A percentile compares a stretch with the other conserved stretches of the same genome.
These are phyloP conservation scores for Phragmites australis DNA, from an alignment of 176 grass and related monocot genomes.

Conservation along the genomic window DNA sequence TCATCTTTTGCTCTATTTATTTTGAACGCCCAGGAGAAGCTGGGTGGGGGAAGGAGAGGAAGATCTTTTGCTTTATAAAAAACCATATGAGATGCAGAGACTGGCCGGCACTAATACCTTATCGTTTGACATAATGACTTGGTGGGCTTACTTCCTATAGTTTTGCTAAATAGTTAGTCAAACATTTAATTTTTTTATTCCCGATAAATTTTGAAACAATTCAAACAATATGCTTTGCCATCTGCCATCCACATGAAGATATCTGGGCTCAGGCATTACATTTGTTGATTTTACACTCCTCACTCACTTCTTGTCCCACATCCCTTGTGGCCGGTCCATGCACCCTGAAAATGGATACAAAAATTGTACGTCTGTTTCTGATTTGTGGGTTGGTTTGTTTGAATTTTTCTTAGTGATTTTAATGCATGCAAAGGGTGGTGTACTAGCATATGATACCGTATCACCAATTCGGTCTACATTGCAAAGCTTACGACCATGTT, in stretches of 20 bases:
- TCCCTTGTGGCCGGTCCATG: background rate
- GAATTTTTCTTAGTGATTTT: background rate
- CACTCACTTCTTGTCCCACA: background rate
- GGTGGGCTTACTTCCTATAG: background rate
- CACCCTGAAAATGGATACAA: background rate
- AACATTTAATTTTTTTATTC: background rate
- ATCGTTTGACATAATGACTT: background rate
- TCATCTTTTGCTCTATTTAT: no score
- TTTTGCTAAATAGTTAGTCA: background rate
- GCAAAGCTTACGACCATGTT: conserved; percentile 3
- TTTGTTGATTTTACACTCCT: conserved; percentile 8
- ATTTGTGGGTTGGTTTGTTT: background rate
- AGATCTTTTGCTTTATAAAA: conserved; percentile 28
- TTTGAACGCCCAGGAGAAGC: no score
- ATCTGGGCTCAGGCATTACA: background rate
- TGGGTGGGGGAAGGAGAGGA: no score
- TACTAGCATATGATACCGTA: background rate
- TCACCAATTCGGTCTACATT: background rate
- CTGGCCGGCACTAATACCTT: background rate
- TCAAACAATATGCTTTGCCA: background rate
- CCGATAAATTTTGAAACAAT: background rate
- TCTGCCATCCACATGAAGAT: background rate
- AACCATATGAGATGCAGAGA: background rate
- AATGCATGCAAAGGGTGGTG: background rate
- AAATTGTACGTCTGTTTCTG: background rate